Conservation (phyloP, 441 rosid species). For the Brassica hybrid region DNA sequence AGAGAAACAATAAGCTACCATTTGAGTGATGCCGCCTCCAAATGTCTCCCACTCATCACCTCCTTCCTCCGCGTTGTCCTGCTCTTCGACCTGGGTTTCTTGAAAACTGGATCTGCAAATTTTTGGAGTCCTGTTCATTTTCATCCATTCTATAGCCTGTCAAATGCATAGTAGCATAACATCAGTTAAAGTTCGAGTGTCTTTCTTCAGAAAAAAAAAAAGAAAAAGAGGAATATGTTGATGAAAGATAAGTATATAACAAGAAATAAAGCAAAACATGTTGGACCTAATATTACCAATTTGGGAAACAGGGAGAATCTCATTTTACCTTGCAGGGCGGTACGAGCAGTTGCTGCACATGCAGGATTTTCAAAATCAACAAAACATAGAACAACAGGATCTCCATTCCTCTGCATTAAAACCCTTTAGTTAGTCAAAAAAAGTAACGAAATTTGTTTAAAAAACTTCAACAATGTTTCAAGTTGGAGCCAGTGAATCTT, state of each 20-base stretch:
- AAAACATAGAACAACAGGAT: constrained; percentile 79
- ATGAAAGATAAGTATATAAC: not conserved
- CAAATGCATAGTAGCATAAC: constrained; percentile 10
- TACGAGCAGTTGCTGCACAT: constrained; percentile 90
- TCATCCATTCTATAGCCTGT: constrained; percentile 82
- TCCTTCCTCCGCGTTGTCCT: constrained; percentile 69
- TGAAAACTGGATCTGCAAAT: constrained; percentile 73
- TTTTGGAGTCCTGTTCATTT: constrained; percentile 63
- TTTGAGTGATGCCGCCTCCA: constrained; percentile 13
- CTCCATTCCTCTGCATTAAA: constrained; percentile 74
- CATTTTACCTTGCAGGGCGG: constrained; percentile 83
- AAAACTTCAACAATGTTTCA: not conserved
- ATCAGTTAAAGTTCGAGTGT: constrained; percentile 8
- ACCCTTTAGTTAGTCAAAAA: not conserved
- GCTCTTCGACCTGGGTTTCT: constrained; percentile 71
- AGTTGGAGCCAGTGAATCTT: constrained; percentile 33
- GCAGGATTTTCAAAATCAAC: constrained; percentile 82
- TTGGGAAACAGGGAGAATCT: not conserved
- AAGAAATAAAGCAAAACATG: constrained; percentile 10
- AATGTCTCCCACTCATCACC: constrained; percentile 34
- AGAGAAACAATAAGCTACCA: constrained; percentile 4
- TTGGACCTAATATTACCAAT: not conserved
- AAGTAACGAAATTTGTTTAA: not conserved
- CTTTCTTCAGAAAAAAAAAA: no score
- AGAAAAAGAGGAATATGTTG: no score